These are phyloP conservation scores for Cercophora scortea DNA, from an alignment of 495 filamentous ascomycete species.

Conservation along the genomic window DNA sequence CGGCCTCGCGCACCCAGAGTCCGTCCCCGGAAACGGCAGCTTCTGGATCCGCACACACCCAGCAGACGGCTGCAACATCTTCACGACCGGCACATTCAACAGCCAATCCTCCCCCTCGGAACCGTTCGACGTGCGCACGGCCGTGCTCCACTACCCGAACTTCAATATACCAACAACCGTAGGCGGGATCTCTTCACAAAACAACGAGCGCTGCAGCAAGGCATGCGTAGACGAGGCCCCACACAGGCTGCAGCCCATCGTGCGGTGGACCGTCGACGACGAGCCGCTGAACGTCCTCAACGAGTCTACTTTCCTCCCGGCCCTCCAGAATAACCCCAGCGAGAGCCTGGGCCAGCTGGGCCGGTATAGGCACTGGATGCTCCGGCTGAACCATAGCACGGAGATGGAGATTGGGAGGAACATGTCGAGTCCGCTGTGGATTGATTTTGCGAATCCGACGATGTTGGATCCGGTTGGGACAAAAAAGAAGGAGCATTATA, in stretches of 20 bases:
- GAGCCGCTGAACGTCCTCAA: background rate
- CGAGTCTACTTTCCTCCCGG: background rate
- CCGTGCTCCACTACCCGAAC: too few species aligned
- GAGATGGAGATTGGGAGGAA: background rate
- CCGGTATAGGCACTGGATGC: slow-evolving; percentile 1
- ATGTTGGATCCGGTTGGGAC: background rate
- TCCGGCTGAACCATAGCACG: background rate
- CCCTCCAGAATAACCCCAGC: background rate
- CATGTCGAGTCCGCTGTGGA: slow-evolving; percentile 1
- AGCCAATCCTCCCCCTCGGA: slow-evolving; percentile 10
- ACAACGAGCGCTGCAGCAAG: background rate
- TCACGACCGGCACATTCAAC: slow-evolving; percentile 8
- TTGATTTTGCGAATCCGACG: slow-evolving; percentile 4
- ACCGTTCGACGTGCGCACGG: slow-evolving; percentile 14
- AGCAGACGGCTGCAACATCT: background rate
- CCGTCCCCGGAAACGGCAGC: slow-evolving; percentile 14
- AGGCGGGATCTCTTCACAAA: background rate
- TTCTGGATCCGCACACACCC: slow-evolving; percentile 45
- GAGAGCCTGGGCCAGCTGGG: background rate
- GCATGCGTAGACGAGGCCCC: slow-evolving; percentile 4
- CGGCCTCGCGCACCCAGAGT: slow-evolving; percentile 33
- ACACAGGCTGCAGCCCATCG: background rate
- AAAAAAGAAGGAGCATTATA: background rate
- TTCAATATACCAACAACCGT: background rate
- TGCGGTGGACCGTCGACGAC: slow-evolving; percentile 2